These are phyloP conservation scores for Teunomyces panamensis DNA, from an alignment of 805 yeast species.

Conservation along the genomic window DNA sequence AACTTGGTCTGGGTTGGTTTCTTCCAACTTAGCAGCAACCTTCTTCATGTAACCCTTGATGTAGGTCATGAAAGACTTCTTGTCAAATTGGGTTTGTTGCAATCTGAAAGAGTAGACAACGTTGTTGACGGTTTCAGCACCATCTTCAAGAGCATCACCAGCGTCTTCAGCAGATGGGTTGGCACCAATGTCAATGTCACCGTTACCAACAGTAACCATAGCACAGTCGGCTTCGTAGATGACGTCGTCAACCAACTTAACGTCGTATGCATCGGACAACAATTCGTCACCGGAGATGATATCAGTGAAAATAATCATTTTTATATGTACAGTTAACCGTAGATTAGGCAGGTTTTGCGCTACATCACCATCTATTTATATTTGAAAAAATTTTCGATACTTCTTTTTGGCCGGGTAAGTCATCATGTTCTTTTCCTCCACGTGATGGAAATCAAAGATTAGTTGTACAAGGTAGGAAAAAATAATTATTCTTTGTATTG, in stretches of 20 bases:
- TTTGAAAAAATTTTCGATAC: neutral
- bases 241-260: slow-evolving; percentile 80
- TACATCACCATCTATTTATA: slow-evolving; percentile 1
- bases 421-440: neutral
- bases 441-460: slow-evolving; percentile 3
- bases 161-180: slow-evolving; percentile 99
- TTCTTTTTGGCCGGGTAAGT: slow-evolving; percentile 1
- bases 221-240: slow-evolving; percentile 96
- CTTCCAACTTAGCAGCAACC: slow-evolving; percentile 88
- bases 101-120: slow-evolving; percentile 98
- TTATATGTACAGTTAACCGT: neutral
- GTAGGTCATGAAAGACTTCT: slow-evolving; percentile 95
- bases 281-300: slow-evolving; percentile 92
- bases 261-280: slow-evolving; percentile 95
- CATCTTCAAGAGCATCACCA: slow-evolving; percentile 79
- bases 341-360: slow-evolving; percentile 1
- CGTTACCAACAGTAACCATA: slow-evolving; percentile 87
- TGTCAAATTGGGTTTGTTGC: slow-evolving; percentile 94
- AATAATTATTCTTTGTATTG: neutral
- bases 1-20: slow-evolving; percentile 82
- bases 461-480: too few relatives aligned
- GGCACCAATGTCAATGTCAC: slow-evolving; percentile 97
- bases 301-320: slow-evolving; percentile 55
- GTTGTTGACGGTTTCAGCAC: slow-evolving; percentile 92
- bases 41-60: slow-evolving; percentile 99